Percentiles rank a stretch among this genome's conserved stretches.
These are phyloP conservation scores for Venturia effusa DNA, from an alignment of 2,329 filamentous ascomycete genomes.

Conservation along the genomic window DNA sequence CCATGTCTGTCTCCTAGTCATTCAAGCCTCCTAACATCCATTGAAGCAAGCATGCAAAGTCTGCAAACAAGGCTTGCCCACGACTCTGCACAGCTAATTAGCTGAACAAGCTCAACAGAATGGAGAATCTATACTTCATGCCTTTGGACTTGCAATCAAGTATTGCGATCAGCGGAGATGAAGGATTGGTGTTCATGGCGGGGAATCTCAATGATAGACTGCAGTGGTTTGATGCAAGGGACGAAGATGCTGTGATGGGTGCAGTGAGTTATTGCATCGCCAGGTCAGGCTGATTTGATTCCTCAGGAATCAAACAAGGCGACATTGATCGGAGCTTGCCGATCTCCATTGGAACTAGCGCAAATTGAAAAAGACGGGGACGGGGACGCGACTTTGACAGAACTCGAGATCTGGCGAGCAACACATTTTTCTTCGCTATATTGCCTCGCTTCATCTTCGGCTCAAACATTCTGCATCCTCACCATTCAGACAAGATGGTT, in stretches of 20 bases:
- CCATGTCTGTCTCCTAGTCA: no score
- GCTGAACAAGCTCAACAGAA: neutral
- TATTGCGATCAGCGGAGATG: neutral
- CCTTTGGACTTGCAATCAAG: neutral
- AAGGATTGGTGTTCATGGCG: neutral
- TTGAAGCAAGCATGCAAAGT: no score
- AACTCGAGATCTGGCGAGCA: neutral
- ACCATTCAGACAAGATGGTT: constrained; percentile 23
- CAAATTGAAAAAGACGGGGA: neutral
- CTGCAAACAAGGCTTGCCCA: no score
- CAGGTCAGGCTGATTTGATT: neutral
- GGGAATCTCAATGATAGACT: no score
- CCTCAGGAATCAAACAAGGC: neutral
- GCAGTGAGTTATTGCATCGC: neutral
- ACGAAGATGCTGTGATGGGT: no score
- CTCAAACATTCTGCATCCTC: neutral
- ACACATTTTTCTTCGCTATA: neutral
- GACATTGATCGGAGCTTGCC: neutral
- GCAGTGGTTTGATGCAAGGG: neutral
- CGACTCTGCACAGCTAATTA: neutral
- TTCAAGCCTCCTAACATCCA: no score
- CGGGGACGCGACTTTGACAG: no score
- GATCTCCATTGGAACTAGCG: neutral
- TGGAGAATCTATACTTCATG: neutral
- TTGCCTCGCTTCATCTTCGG: neutral